A percentile compares a stretch with the other conserved stretches of the same genome.
Evolutionary conservation across 1,139 yeast species (phyloP).

Genomic region (Yamadazyma atlantica): DNA sequence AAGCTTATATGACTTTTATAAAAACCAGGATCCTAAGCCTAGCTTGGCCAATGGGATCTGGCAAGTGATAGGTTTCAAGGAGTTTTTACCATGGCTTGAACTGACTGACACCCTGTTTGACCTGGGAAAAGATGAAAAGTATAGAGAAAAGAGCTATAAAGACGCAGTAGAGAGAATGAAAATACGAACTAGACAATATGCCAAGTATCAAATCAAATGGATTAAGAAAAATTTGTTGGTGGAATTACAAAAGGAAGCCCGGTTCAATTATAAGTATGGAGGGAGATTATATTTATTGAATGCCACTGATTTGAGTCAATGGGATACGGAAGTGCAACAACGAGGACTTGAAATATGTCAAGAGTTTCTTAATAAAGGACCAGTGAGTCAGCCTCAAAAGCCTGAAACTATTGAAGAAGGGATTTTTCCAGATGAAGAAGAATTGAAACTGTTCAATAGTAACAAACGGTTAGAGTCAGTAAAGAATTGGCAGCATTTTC

Average conservation of each 20-base stretch:
- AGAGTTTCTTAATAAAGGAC: slow-evolving; percentile 31
- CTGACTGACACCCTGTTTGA: slow-evolving; percentile 5
- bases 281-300: slow-evolving; percentile 69
- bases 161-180: slow-evolving; percentile 76
- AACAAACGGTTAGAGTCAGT: slow-evolving; percentile 38
- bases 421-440: slow-evolving; percentile 28
- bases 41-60: slow-evolving; percentile 76
- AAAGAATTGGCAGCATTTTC: slow-evolving; percentile 65
- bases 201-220: slow-evolving; percentile 92
- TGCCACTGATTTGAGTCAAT: slow-evolving; percentile 65
- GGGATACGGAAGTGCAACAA: slow-evolving; percentile 57
- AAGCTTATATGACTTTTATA: slow-evolving; percentile 51
- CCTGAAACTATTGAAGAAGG: slow-evolving; percentile 41
- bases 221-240: slow-evolving; percentile 69
- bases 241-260: slow-evolving; percentile 53
- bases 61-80: slow-evolving; percentile 96
- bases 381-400: slow-evolving; percentile 29
- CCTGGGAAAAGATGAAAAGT: background rate
- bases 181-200: slow-evolving; percentile 79
- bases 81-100: slow-evolving; percentile 78
- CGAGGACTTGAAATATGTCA: slow-evolving; percentile 56
- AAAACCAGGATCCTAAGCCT: slow-evolving; percentile 29
- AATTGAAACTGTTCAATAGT: slow-evolving; percentile 24
- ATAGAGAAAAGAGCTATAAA: slow-evolving; percentile 21
- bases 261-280: slow-evolving; percentile 52